Base-by-base conservation (phyloP, 78 protist genomes). In the Andalucia godoyi region DNA sequence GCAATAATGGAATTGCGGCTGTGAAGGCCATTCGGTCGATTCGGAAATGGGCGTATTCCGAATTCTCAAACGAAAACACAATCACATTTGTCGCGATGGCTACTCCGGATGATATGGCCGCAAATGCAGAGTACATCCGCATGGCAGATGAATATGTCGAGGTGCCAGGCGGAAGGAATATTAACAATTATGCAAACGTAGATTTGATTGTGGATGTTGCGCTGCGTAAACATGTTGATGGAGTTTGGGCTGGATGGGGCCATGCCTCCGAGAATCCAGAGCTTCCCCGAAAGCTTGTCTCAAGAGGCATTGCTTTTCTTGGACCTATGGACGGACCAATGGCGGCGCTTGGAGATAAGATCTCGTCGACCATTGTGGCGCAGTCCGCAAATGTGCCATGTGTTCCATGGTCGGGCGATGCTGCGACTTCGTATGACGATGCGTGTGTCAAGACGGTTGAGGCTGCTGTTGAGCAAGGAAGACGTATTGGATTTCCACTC, bases 181-280 rank as follows among this genome's bases (percentile, higher is more conserved):
- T 72, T 30, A 77, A 92, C 87, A 95, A 95, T 80, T 95, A 92
- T 72, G 94, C 94, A 53, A 95, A 95, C 69, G 98, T 95, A 17
- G 84, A 83, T 39, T 83, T 86, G 38, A 90, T 95, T 45, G 88
- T 91, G 30, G 87, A 86, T 59, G 67, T 81, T 30, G 98, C 94
- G 37, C 42, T 45, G 33, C 71, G 51, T 23, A 4, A 5, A 2
- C 34, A 34, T 12, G 27, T 82, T 8, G 85, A 91, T 21, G 98
- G 95, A 4, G 94, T 94, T 27, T 94, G 93, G 93, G 87, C 98
- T 0, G 99, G 99, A 8, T 95, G 99, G 99, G 96, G 99, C 18
- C 97, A 95, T 40, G 97, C 99, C 4, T 75, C 88, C 0, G 99
- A 95, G 67, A 95, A 95, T 59, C 99, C 99, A 7, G 57, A 60